These are phyloP conservation scores for Backusella morwellensis DNA, from an alignment of 192 early-diverging fungal genomes.

Conservation along the genomic window DNA sequence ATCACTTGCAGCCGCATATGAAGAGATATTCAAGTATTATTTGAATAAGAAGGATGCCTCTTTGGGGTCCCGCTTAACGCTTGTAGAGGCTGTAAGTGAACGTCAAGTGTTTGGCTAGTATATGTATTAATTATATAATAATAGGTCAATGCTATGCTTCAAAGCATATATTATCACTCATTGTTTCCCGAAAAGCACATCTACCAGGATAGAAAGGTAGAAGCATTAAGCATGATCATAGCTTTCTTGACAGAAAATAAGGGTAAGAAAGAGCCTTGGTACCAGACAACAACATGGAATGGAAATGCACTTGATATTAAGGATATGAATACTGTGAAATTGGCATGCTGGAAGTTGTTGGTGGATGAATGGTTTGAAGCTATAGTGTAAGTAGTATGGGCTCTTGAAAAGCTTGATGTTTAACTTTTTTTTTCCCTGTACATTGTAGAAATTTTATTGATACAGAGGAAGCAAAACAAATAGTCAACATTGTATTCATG, in stretches of 20 bases:
- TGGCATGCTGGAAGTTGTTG: constrained; percentile 51
- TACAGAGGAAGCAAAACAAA: constrained; percentile 24
- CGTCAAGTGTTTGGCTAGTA: neutral
- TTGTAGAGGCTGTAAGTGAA: constrained; percentile 18
- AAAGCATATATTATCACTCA: constrained; percentile 21
- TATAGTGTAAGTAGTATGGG: constrained; percentile 24
- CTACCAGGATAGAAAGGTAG: neutral
- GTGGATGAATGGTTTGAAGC: constrained; percentile 52
- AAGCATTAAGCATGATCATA: neutral
- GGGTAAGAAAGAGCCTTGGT: neutral
- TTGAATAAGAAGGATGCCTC: neutral
- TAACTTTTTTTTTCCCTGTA: neutral
- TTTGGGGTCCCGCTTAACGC: neutral
- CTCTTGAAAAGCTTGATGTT: neutral
- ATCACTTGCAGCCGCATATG: neutral
- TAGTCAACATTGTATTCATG: constrained; percentile 24
- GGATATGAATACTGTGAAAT: neutral
- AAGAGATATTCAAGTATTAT: neutral
- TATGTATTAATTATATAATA: neutral
- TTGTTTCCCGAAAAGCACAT: neutral
- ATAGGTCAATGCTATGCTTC: constrained; percentile 23
- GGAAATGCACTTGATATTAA: constrained; percentile 7
- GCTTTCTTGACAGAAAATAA: constrained; percentile 1
- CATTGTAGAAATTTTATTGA: constrained; percentile 31
- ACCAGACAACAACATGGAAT: constrained; percentile 10